Evolutionary conservation across 106 monocot genomes (phyloP).

Genomic region (Apostasia shenzhenica): DNA sequence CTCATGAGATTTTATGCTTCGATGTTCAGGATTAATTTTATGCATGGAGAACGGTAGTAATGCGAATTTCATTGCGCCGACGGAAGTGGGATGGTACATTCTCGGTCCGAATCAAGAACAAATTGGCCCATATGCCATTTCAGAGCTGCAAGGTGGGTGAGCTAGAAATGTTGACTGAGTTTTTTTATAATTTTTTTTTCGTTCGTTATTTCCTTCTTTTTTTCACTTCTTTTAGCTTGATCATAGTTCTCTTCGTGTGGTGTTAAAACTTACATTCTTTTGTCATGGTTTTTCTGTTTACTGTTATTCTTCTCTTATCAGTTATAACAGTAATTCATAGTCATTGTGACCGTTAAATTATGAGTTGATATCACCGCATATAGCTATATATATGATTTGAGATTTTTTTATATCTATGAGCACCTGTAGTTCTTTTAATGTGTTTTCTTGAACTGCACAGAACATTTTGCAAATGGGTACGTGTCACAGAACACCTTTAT

Average conservation of each 20-base stretch:
- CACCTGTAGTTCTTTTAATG: no score
- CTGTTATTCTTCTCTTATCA: no score
- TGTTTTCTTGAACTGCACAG: slow-evolving; percentile 46
- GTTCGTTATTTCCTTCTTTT: neutral
- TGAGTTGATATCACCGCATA: no score
- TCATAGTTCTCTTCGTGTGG: no score
- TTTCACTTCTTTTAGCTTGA: no score
- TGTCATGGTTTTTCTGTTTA: no score
- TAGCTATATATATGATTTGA: no score
- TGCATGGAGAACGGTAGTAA: slow-evolving; percentile 22
- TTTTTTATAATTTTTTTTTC: neutral
- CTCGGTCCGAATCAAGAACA: slow-evolving; percentile 67
- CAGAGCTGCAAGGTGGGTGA: slow-evolving; percentile 63
- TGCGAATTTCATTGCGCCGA: neutral
- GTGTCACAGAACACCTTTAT: slow-evolving; percentile 53
- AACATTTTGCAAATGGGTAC: slow-evolving; percentile 73
- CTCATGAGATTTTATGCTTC: neutral
- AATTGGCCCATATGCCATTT: slow-evolving; percentile 64
- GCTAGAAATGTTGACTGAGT: neutral
- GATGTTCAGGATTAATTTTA: slow-evolving; percentile 3
- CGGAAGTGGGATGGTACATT: slow-evolving; percentile 69
- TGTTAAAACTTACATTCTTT: no score
- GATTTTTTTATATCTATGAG: no score
- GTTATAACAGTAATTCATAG: no score
- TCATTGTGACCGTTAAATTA: no score